Percentiles rank a stretch among this genome's conserved stretches.
Conservation (phyloP, 2,329 filamentous ascomycete species). For the Fusarium verrucosum region DNA sequence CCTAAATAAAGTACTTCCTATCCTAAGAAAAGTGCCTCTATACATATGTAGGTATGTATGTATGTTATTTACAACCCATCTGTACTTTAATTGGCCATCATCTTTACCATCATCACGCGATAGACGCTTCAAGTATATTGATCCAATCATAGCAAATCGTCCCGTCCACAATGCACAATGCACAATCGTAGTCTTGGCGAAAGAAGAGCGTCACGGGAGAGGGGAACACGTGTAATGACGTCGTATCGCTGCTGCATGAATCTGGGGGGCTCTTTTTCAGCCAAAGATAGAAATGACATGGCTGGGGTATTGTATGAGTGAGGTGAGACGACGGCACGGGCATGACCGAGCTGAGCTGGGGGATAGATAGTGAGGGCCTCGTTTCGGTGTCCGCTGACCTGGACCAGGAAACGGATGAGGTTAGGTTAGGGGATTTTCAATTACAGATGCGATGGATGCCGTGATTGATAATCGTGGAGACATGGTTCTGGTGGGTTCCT, state of each 20-base stretch:
- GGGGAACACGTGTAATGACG: slow-evolving; percentile 32
- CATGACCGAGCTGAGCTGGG: slow-evolving; percentile 9
- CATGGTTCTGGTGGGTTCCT: slow-evolving; percentile 27
- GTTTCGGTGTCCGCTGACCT: slow-evolving; percentile 17
- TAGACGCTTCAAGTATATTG: not conserved
- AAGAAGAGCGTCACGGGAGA: slow-evolving; percentile 27
- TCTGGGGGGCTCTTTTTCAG: slow-evolving; percentile 5
- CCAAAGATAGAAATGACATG: slow-evolving; percentile 26
- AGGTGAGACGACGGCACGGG: slow-evolving; percentile 2
- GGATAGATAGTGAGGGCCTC: slow-evolving; percentile 11
- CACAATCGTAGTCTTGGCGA: slow-evolving; percentile 24
- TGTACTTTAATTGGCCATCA: not conserved
- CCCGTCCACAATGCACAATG: slow-evolving; percentile 17
- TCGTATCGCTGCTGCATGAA: slow-evolving; percentile 27
- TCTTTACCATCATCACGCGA: not conserved
- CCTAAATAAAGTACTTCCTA: too few species aligned
- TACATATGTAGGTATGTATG: too few species aligned
- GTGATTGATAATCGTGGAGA: slow-evolving; percentile 31
- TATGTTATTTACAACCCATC: not conserved
- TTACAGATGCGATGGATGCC: not conserved
- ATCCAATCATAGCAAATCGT: not conserved
- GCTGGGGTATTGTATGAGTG: slow-evolving; percentile 27
- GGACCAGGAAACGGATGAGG: slow-evolving; percentile 8
- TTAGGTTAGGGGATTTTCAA: not conserved
- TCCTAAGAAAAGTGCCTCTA: too few species aligned